phyloP scores from a whole-genome alignment of 352 stramenopile genomes.

The Globisporangium iwayamae region DNA sequence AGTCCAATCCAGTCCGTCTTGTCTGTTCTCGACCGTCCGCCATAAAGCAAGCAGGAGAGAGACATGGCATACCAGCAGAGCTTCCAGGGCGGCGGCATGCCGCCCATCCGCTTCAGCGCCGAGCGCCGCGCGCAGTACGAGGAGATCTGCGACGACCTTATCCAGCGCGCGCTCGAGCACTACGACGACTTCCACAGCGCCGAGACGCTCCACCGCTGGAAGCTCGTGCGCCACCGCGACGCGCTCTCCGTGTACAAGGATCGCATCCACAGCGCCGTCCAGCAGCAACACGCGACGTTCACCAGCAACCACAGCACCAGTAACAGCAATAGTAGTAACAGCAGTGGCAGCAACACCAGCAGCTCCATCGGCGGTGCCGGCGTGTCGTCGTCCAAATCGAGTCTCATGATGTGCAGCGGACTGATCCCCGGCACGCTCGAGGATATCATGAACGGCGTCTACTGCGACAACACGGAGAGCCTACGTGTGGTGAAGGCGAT shows the following conservation, averaged over 20 bases:
- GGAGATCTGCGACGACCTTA: slow-evolving; percentile 48
- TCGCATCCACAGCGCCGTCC: slow-evolving; percentile 10
- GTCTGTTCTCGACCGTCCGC: neutral
- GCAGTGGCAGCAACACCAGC: neutral
- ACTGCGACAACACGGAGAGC: slow-evolving; percentile 50
- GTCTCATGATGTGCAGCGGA: slow-evolving; percentile 51
- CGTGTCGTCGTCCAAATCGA: slow-evolving; percentile 29
- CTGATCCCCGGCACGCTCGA: slow-evolving; percentile 53
- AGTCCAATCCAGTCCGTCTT: neutral
- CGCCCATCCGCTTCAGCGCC: slow-evolving; percentile 33
- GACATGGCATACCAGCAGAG: neutral
- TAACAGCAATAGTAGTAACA: neutral
- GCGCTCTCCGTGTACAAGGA: slow-evolving; percentile 52
- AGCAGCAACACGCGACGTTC: slow-evolving; percentile 3
- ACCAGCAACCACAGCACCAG: neutral
- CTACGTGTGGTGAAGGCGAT: slow-evolving; percentile 45
- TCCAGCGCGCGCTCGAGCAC: slow-evolving; percentile 47
- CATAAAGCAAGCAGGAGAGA: neutral
- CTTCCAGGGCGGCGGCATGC: slow-evolving; percentile 20
- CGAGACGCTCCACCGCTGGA: slow-evolving; percentile 38
- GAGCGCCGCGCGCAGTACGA: slow-evolving; percentile 39
- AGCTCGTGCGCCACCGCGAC: slow-evolving; percentile 51
- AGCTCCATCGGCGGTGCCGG: neutral
- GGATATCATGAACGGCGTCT: slow-evolving; percentile 48
- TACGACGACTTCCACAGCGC: slow-evolving; percentile 55